These are phyloP conservation scores for Aquilaria agallochum DNA, from an alignment of 441 rosid species.

Conservation along the genomic window DNA sequence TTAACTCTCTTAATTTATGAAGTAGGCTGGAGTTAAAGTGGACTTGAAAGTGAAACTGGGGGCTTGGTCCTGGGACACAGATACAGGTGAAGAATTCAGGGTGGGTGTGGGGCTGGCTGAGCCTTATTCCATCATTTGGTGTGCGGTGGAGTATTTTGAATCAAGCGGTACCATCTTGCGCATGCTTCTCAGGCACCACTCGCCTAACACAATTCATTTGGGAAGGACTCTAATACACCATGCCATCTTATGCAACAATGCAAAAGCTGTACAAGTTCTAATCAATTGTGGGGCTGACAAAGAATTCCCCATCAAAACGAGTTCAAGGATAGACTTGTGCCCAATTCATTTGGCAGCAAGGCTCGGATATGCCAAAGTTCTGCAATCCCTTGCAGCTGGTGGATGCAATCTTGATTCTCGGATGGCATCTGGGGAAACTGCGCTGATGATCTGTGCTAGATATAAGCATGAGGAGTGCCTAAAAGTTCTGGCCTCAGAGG, in stretches of 20 bases:
- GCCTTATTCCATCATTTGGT: slow-evolving; percentile 31
- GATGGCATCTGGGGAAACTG: slow-evolving; percentile 31
- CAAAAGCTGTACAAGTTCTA: slow-evolving; percentile 27
- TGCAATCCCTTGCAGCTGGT: slow-evolving; percentile 19
- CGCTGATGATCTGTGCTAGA: slow-evolving; percentile 35
- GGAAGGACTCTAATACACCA: slow-evolving; percentile 42
- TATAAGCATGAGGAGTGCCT: slow-evolving; percentile 29
- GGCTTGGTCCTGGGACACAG: slow-evolving; percentile 45
- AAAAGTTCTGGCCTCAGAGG: slow-evolving; percentile 25
- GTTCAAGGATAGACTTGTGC: slow-evolving; percentile 14
- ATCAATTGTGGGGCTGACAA: slow-evolving; percentile 26
- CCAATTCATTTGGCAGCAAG: slow-evolving; percentile 36
- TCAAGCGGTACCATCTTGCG: slow-evolving; percentile 28
- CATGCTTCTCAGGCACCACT: slow-evolving; percentile 24
- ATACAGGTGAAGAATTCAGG: slow-evolving; percentile 36
- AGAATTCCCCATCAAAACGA: slow-evolving; percentile 25
- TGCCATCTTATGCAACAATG: slow-evolving; percentile 38
- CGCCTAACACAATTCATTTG: slow-evolving; percentile 14
- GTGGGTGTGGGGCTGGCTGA: slow-evolving; percentile 43
- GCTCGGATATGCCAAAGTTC: slow-evolving; percentile 22
- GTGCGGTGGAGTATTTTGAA: slow-evolving; percentile 46
- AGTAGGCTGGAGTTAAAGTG: slow-evolving; percentile 26
- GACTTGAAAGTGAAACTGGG: slow-evolving; percentile 33
- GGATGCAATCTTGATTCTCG: slow-evolving; percentile 29
- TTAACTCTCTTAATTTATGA: background rate